Conservation (phyloP, 176 grass and related monocot species). For the Eleusine coracana region DNA sequence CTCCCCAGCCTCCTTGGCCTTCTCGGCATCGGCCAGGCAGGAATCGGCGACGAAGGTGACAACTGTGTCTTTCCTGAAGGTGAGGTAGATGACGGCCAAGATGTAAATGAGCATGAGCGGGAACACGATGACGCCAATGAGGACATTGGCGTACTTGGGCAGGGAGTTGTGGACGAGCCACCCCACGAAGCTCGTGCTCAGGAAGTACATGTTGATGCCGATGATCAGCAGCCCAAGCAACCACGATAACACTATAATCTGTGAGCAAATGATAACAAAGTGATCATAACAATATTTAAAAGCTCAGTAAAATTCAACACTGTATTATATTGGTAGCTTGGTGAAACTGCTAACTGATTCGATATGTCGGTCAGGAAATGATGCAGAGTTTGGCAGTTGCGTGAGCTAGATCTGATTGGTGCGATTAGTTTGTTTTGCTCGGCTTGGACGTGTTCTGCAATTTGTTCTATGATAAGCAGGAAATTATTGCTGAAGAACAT, state of each 20-base stretch:
- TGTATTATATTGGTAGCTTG: too few relatives aligned
- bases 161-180: slow-evolving; percentile 69
- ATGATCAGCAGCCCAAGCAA: slow-evolving; percentile 57
- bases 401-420: not conserved
- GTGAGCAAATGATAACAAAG: not conserved
- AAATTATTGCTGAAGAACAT: slow-evolving; percentile 36
- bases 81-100: slow-evolving; percentile 56
- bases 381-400: not conserved
- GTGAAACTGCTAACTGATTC: too few relatives aligned
- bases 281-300: too few relatives aligned
- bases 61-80: slow-evolving; percentile 62
- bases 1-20: slow-evolving; percentile 15
- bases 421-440: slow-evolving; percentile 14
- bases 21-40: slow-evolving; percentile 46
- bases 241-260: slow-evolving; percentile 77
- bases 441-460: slow-evolving; percentile 13
- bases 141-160: slow-evolving; percentile 50
- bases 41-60: slow-evolving; percentile 60
- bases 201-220: slow-evolving; percentile 80
- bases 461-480: not conserved
- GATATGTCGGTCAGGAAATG: too few relatives aligned
- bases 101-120: slow-evolving; percentile 70
- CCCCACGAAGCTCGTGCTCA: slow-evolving; percentile 66
- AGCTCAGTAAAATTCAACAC: too few relatives aligned
- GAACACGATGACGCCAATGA: slow-evolving; percentile 55